Percentiles rank a stretch among this genome's conserved stretches.
Evolutionary conservation across 1,284 basidiomycete species (phyloP).

Genomic region (Paramarasmius palmivorus): DNA sequence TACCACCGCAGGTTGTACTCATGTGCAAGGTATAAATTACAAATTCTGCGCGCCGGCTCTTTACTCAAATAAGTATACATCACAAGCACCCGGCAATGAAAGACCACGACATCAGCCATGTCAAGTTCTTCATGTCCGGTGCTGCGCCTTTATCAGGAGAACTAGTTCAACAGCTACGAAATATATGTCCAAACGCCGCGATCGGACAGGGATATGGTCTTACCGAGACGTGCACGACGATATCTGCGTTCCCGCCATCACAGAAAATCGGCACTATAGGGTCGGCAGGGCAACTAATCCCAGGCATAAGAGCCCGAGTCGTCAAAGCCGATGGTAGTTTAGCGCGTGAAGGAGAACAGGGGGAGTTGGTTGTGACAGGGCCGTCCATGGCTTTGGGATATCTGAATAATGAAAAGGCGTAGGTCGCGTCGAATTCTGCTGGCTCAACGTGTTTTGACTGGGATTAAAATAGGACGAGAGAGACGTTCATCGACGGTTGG

Average conservation of each 20-base stretch:
- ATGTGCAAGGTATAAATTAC: conserved; percentile 42
- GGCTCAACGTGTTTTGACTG: conserved; percentile 1
- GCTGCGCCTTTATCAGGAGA: conserved; percentile 48
- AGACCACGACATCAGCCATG: conserved; percentile 38
- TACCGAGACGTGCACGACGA: conserved; percentile 42
- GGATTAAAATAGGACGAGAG: conserved; percentile 44
- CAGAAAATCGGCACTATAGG: conserved; percentile 53
- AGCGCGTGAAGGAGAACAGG: conserved; percentile 62
- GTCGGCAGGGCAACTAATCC: conserved; percentile 57
- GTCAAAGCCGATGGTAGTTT: conserved; percentile 62
- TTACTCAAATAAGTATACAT: conserved; percentile 8
- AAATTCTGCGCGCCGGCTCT: neutral
- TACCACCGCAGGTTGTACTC: conserved; percentile 48
- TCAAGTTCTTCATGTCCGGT: conserved; percentile 44
- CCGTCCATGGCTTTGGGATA: conserved; percentile 62
- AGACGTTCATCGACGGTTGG: conserved; percentile 63
- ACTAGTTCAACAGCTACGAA: conserved; percentile 33
- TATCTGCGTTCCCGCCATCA: conserved; percentile 44
- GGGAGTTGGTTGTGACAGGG: conserved; percentile 61
- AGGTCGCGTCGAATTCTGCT: conserved; percentile 23
- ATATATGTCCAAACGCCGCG: conserved; percentile 40
- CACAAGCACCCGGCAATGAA: conserved; percentile 36
- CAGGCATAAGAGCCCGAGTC: conserved; percentile 54
- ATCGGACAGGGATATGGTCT: conserved; percentile 52
- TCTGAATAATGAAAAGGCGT: conserved; percentile 56